These are phyloP conservation scores for Microthlaspi erraticum DNA, from an alignment of 345 rosid genomes.

Conservation along the genomic window DNA sequence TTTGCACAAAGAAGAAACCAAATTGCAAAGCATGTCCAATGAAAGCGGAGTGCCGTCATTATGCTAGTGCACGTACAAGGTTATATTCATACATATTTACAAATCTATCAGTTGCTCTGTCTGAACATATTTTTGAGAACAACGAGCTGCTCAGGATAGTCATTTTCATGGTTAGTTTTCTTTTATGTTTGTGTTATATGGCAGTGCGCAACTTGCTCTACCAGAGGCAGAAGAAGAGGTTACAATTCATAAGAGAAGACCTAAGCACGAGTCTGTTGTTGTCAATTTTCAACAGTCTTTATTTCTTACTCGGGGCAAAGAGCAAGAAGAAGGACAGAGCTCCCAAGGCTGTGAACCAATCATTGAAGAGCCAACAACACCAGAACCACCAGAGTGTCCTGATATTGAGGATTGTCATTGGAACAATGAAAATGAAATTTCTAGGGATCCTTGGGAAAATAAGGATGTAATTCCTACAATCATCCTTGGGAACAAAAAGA, in stretches of 20 bases:
- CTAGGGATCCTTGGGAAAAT: constrained; percentile 52
- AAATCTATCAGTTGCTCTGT: not conserved
- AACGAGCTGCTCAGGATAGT: not conserved
- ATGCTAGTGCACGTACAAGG: constrained; percentile 94
- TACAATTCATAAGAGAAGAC: constrained; percentile 38
- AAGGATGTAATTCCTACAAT: constrained; percentile 61
- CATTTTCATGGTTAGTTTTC: not conserved
- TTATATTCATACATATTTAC: constrained; percentile 4
- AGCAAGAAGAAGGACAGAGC: not conserved
- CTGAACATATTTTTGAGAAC: not conserved
- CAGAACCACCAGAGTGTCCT: constrained; percentile 56
- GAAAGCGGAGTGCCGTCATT: constrained; percentile 92
- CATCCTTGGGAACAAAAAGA: constrained; percentile 49
- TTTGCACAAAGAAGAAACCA: constrained; percentile 82
- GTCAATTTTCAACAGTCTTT: constrained; percentile 47
- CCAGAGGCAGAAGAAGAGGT: constrained; percentile 72
- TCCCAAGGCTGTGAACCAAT: constrained; percentile 59
- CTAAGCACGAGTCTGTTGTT: constrained; percentile 38
- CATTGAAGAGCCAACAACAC: constrained; percentile 81
- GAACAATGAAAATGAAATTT: constrained; percentile 55
- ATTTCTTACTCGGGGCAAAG: constrained; percentile 45
- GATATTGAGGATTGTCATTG: constrained; percentile 70
- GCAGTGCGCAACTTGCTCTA: constrained; percentile 83
- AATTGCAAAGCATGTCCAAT: constrained; percentile 94
- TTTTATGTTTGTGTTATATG: constrained; percentile 2